phyloP scores from a whole-genome alignment of 495 filamentous ascomycete genomes.

The Neurospora africana region DNA sequence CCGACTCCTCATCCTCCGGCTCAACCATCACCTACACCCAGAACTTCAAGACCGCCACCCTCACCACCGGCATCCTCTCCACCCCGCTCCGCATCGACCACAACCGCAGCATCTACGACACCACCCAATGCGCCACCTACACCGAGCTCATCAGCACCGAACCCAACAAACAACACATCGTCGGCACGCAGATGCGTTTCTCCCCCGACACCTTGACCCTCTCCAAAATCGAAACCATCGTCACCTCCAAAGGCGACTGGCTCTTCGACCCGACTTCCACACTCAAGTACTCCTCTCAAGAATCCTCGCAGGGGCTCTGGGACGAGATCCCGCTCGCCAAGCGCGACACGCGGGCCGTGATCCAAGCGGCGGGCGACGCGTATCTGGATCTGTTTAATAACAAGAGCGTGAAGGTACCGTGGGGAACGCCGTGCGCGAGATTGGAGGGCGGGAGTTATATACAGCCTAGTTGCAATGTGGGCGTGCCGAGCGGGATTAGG shows the following conservation, averaged over 20 bases:
- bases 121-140: slow-evolving; percentile 40
- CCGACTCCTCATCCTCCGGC: slow-evolving; percentile 3
- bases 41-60: slow-evolving; percentile 25
- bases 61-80: slow-evolving; percentile 29
- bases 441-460: slow-evolving; percentile 39
- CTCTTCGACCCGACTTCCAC: slow-evolving; percentile 43
- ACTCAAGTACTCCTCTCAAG: slow-evolving; percentile 29
- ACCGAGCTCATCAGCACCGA: slow-evolving; percentile 39
- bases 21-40: slow-evolving; percentile 16
- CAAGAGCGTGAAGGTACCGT: slow-evolving; percentile 32
- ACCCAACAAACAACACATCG: slow-evolving; percentile 34
- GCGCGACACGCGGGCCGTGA: slow-evolving; percentile 26
- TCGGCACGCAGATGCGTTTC: slow-evolving; percentile 38
- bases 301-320: slow-evolving; percentile 26
- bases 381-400: slow-evolving; percentile 35
- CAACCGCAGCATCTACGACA: slow-evolving; percentile 38
- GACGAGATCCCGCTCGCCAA: slow-evolving; percentile 30
- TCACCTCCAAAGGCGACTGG: slow-evolving; percentile 35
- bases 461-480: slow-evolving; percentile 26
- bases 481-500: slow-evolving; percentile 24
- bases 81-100: slow-evolving; percentile 36
- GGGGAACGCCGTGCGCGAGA: slow-evolving; percentile 35
- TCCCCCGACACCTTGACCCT: slow-evolving; percentile 17
- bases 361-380: slow-evolving; percentile 36
- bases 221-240: slow-evolving; percentile 32